Percentiles rank a stretch among this genome's conserved stretches.
Evolutionary conservation across 257 asterid species (phyloP).

Genomic region (Ligustrum vulgare): DNA sequence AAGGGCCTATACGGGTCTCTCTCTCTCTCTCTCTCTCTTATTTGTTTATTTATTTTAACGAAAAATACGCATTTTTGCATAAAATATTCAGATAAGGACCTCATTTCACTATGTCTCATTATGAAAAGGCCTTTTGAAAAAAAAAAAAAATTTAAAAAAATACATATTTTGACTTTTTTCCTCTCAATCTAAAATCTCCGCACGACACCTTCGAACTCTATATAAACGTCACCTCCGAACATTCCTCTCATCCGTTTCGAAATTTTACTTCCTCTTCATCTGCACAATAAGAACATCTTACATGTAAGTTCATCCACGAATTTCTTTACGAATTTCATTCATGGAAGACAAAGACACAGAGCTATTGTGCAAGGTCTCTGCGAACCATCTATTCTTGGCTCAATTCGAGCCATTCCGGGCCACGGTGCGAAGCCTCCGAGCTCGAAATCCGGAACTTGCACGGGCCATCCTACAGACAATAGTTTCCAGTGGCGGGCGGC

Average conservation of each 20-base stretch:
- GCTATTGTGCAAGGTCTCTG: constrained; percentile 61
- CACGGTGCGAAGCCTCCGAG: constrained; percentile 68
- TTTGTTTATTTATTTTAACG: too few relatives aligned
- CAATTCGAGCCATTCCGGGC: constrained; percentile 98
- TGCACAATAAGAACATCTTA: constrained; percentile 23
- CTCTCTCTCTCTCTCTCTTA: too few relatives aligned
- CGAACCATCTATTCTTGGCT: constrained; percentile 78
- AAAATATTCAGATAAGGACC: too few relatives aligned
- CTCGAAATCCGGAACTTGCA: constrained; percentile 73
- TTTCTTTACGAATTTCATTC: constrained; percentile 22
- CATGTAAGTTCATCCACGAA: constrained; percentile 6
- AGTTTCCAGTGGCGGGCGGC: constrained; percentile 62
- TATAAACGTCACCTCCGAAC: constrained; percentile 9
- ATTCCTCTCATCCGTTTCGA: constrained; percentile 17
- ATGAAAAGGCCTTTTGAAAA: too few relatives aligned
- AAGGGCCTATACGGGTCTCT: too few relatives aligned
- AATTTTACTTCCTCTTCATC: neutral
- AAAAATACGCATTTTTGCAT: too few relatives aligned
- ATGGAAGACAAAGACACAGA: constrained; percentile 75
- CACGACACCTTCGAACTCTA: constrained; percentile 26
- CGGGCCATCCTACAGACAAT: constrained; percentile 72
- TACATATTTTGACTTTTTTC: too few relatives aligned
- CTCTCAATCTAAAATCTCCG: neutral
- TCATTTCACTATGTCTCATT: too few relatives aligned
- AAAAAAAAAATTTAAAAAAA: too few relatives aligned